phyloP scores from a whole-genome alignment of 257 asterid genomes.

The Solanum appendiculatum region DNA sequence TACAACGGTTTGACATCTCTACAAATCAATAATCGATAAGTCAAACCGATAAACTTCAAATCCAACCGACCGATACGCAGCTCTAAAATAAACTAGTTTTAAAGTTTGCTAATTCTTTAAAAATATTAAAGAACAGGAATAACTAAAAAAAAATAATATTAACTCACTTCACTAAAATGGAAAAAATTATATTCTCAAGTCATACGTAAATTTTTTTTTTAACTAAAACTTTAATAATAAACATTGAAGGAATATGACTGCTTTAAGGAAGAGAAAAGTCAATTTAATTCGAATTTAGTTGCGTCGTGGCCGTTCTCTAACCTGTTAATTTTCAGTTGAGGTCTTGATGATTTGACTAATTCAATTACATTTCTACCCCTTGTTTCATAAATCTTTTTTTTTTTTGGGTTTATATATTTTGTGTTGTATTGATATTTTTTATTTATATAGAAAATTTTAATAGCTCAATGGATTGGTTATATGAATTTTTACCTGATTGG shows the following conservation, averaged over 20 bases:
- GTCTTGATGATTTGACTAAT: not conserved
- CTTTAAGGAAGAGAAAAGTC: not conserved
- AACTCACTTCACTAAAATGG: not conserved
- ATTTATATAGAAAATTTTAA: not conserved
- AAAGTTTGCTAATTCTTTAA: not conserved
- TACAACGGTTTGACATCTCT: too few relatives aligned
- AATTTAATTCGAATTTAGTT: not conserved
- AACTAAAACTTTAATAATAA: not conserved
- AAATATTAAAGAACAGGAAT: too few relatives aligned
- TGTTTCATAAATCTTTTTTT: not conserved
- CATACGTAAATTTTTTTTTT: too few relatives aligned
- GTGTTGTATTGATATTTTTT: not conserved
- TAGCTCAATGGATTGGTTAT: not conserved
- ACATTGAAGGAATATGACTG: not conserved
- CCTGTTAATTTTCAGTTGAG: not conserved
- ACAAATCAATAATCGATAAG: too few relatives aligned
- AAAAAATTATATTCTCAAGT: not conserved
- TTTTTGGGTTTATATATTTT: too few relatives aligned
- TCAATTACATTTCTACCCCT: not conserved
- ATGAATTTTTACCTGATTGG: too few relatives aligned
- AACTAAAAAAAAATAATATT: too few relatives aligned
- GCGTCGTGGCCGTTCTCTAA: not conserved
- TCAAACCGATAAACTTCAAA: too few relatives aligned
- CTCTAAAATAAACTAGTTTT: too few relatives aligned
- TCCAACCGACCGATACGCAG: too few relatives aligned